Evolutionary conservation across 345 rosid genomes (phyloP), one percentile per base, ranked within the genome.

Genomic region (Euclidium syriacum): DNA sequence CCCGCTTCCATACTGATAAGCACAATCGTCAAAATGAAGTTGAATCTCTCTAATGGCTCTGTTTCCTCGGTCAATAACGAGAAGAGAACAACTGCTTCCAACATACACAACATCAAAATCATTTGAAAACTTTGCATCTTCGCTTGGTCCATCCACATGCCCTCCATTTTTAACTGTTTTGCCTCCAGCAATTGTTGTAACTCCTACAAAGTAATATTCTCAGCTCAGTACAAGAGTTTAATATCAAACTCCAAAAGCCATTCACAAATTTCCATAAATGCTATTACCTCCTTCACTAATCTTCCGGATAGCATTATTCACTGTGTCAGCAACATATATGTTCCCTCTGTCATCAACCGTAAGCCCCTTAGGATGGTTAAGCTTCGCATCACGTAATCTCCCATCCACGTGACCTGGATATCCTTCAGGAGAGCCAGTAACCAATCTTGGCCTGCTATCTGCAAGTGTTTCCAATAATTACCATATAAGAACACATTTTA

Each of bases 101-200:
- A 94, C 58, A 30, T 94, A 94, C 71, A 90, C 91, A 73, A 88
- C 87, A 65, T 94, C 99, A 75, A 94, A 94, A 65, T 94, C 99
- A 77, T 80, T 78, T 4, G 99, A 94, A 58, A 94, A 90, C 56
- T 88, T 90, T 46, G 97, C 99, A 78, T 94, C 99, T 71, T 83
- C 99, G 64, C 97, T 94, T 6, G 99, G 95, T 64, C 99, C 99
- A 79, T 94, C 97, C 14, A 86, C 84, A 72, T 90, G 96, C 46
- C 95, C 81, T 14, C 96, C 92, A 73, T 88, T 92, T 16, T 82
- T 81, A 54, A 78, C 66, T 62, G 69, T 73, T 76, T 87, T 94
- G 3, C 99, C 99, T 30, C 99, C 97, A 43, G 99, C 99, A 57
- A 94, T 87, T n/a, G 99, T 94, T 52, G 96, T 90, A 44, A 94